These are phyloP conservation scores for Aspergillus haitiensis DNA, from an alignment of 495 filamentous ascomycete genomes.

Conservation along the genomic window DNA sequence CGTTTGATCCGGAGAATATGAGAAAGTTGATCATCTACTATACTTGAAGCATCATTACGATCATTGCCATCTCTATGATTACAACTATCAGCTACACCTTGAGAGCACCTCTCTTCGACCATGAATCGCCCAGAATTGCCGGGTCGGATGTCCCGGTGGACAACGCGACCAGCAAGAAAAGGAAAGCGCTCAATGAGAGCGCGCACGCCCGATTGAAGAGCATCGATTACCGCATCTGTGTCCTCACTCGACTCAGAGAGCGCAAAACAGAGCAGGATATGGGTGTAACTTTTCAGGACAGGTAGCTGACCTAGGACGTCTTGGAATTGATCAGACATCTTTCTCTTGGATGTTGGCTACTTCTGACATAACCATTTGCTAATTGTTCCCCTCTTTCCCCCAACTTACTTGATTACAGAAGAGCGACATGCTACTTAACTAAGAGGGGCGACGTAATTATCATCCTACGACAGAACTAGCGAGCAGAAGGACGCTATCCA, in stretches of 20 bases:
- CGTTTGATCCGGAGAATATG: conserved; percentile 30
- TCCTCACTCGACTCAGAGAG: conserved; percentile 17
- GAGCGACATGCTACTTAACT: too few species aligned
- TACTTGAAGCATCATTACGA: not conserved
- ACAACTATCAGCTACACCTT: not conserved
- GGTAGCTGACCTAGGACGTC: conserved; percentile 43
- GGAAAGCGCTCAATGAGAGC: conserved; percentile 31
- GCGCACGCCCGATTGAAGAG: conserved; percentile 28
- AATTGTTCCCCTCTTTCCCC: too few species aligned
- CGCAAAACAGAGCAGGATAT: conserved; percentile 33
- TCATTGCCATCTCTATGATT: not conserved
- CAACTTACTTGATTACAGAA: too few species aligned
- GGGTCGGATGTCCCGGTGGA: conserved; percentile 24
- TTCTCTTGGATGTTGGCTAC: not conserved
- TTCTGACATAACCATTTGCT: not conserved
- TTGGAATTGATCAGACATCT: conserved; percentile 23
- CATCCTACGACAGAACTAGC: not conserved
- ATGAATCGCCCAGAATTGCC: conserved; percentile 33
- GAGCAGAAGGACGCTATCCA: not conserved
- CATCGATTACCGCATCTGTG: conserved; percentile 18
- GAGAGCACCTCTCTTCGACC: conserved; percentile 14
- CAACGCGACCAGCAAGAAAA: conserved; percentile 34
- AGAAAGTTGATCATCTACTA: too few species aligned
- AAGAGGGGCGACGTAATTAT: too few species aligned
- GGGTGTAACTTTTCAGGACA: conserved; percentile 41